Conservation (phyloP, 306 rosid genomes). For the Parietaria judaica region DNA sequence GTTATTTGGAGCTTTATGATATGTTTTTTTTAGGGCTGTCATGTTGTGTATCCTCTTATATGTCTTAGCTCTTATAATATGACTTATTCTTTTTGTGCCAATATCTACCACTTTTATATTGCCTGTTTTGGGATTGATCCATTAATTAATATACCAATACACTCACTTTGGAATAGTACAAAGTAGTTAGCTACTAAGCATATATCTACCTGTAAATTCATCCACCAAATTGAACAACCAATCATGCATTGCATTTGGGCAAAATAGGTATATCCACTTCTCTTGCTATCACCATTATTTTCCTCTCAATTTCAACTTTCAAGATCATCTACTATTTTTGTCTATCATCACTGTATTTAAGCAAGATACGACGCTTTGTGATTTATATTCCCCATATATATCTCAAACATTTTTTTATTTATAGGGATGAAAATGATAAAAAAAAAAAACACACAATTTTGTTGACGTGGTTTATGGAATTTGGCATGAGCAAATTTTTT, state of each 20-base stretch:
- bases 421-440: no score
- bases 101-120: background rate
- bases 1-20: background rate
- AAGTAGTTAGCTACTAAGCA: background rate
- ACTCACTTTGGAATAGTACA: no score
- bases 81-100: background rate
- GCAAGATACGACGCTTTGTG: no score
- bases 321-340: no score
- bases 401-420: no score
- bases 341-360: no score
- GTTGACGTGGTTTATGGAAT: no score
- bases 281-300: background rate
- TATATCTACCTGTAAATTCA: background rate
- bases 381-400: no score
- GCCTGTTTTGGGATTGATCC: background rate
- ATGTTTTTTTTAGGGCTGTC: background rate
- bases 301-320: no score
- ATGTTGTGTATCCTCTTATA: constrained; percentile 3
- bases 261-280: background rate
- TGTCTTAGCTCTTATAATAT: background rate
- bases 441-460: no score
- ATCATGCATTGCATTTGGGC: constrained; percentile 6
- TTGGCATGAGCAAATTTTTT: no score
- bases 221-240: background rate
- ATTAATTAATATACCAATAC: no score